Base-by-base conservation (phyloP, 2,329 filamentous ascomycete species). In the Nannizzia gypsea region DNA sequence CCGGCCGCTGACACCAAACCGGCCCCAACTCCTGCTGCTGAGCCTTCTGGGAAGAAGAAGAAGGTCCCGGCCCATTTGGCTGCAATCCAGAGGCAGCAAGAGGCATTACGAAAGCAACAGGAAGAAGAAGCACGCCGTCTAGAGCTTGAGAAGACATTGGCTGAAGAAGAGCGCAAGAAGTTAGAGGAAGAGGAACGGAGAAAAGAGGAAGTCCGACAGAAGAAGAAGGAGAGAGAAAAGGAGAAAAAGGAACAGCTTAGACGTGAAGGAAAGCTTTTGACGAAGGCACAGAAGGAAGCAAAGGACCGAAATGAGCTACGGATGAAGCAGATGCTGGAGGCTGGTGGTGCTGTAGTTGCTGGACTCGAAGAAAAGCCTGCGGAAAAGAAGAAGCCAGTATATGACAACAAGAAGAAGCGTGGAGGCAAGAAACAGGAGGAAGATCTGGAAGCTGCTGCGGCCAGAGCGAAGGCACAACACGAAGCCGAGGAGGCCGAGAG, bases 311-410 rank as follows among this genome's bases (percentile, higher is more conserved):
- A 77, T 68, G 76, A 79, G 61, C 65, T 76, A 63, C 75, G 76
- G 40, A 73, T 77, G 72, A 73, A 78, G 68, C 77, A 78, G 65
- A 74, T 79, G 73, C 70, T 79, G 63, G 77, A 71, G 40, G 72
- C 77, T 40, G 77, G 77, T 66, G 74, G 69, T 15, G 73, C 72
- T 60, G 44, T 48, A n/a, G 77, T 78, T 65, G 74, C 76, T 62
- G 74, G 78, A 66, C 66, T 76, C 61, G 68, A 74, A 54, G 66
- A 67, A 55, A 79, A 79, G 26, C 70, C 76, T 2, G 82, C 31
- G 15, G 77, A 86, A 66, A 92, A 91, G 80, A 91, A 90, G 79
- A 90, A 89, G 73, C 80, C 83, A 22, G 80, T 83, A 31, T 85
- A 87, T 63, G 88, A 95, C 70, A 85, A 82, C 67, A 86, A 85